Conservation (phyloP, 2,329 filamentous ascomycete genomes). For the Trichophyton schoenleinii region DNA sequence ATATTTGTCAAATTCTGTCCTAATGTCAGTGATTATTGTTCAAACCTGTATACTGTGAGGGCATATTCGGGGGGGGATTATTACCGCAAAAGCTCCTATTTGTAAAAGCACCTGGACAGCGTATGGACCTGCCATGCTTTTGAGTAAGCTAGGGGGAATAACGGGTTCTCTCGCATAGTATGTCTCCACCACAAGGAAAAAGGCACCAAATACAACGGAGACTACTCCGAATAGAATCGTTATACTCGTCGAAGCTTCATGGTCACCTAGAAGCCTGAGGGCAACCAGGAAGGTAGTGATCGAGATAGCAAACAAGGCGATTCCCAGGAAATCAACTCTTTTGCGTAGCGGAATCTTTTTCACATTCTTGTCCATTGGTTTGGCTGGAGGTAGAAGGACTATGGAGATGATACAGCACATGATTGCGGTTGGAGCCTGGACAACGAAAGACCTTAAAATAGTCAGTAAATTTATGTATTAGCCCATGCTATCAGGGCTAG, state of each 20-base stretch:
- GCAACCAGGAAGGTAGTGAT: neutral
- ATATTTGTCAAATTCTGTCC: neutral
- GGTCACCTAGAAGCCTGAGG: slow-evolving; percentile 1
- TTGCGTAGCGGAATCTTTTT: neutral
- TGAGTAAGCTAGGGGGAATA: neutral
- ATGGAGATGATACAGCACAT: neutral
- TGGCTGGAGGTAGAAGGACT: neutral
- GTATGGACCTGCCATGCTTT: neutral
- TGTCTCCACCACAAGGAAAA: neutral
- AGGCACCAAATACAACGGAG: neutral
- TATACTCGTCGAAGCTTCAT: neutral
- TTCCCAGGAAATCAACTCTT: neutral
- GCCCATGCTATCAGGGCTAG: neutral
- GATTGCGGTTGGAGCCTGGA: neutral
- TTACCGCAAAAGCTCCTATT: neutral
- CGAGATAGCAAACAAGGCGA: neutral
- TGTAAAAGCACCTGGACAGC: neutral
- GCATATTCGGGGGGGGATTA: too few relatives aligned
- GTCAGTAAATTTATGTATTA: neutral
- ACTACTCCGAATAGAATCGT: neutral
- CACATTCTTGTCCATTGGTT: neutral
- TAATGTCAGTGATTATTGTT: neutral
- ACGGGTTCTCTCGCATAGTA: neutral
- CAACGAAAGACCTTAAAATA: neutral
- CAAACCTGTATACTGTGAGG: neutral